phyloP scores from a whole-genome alignment of 495 filamentous ascomycete genomes.

The Penicillium cinerascens region DNA sequence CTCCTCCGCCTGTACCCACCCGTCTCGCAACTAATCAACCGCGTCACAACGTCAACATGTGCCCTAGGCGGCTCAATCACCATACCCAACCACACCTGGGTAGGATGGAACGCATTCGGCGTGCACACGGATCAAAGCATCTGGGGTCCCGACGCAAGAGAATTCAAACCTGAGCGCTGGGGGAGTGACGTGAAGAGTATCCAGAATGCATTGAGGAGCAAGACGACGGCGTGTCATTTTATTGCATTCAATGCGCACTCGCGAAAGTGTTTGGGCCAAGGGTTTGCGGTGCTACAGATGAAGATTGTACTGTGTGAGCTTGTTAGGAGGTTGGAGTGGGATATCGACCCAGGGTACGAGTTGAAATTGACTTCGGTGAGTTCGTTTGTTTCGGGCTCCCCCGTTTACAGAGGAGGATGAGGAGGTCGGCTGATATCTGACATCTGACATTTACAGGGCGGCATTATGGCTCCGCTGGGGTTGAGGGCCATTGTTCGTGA shows the following conservation, averaged over 20 bases:
- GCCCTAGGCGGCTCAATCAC: slow-evolving; percentile 24
- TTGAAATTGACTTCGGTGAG: slow-evolving; percentile 36
- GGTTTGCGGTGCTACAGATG: slow-evolving; percentile 33
- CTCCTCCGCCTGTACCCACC: slow-evolving; percentile 40
- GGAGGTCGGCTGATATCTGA: not conserved
- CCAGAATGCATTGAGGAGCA: slow-evolving; percentile 20
- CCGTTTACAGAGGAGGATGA: not conserved
- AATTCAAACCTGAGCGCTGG: slow-evolving; percentile 39
- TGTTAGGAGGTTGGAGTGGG: slow-evolving; percentile 25
- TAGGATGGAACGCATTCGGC: slow-evolving; percentile 37
- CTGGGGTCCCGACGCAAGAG: slow-evolving; percentile 29
- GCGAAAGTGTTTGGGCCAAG: slow-evolving; percentile 36
- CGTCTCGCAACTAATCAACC: slow-evolving; percentile 37
- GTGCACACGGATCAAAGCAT: slow-evolving; percentile 26
- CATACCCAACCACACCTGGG: slow-evolving; percentile 30
- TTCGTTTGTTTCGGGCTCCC: not conserved
- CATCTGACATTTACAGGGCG: too few relatives aligned
- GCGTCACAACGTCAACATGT: slow-evolving; percentile 7
- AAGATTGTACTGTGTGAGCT: slow-evolving; percentile 33
- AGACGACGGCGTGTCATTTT: slow-evolving; percentile 30
- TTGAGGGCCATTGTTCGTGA: slow-evolving; percentile 5
- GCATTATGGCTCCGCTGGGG: slow-evolving; percentile 14
- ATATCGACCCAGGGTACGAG: slow-evolving; percentile 27
- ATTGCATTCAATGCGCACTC: slow-evolving; percentile 36
- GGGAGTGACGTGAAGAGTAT: slow-evolving; percentile 30